Evolutionary conservation across 2,329 filamentous ascomycete genomes (phyloP).

Genomic region (Cordyceps pruinosa): DNA sequence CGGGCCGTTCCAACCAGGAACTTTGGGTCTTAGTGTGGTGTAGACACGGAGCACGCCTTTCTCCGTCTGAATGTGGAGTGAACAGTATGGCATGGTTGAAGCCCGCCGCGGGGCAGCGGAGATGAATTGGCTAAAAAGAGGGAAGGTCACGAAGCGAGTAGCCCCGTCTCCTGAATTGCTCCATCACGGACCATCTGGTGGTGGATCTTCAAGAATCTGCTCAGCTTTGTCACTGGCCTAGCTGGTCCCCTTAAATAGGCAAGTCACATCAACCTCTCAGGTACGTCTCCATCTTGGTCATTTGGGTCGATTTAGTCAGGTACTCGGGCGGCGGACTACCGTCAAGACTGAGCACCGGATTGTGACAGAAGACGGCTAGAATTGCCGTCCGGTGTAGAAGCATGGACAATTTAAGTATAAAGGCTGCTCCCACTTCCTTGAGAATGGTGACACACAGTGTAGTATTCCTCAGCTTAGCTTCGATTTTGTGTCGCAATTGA

Average conservation of each 20-base stretch:
- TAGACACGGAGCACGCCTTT: background rate
- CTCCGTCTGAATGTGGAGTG: background rate
- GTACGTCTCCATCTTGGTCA: background rate
- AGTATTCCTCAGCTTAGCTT: background rate
- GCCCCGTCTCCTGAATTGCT: background rate
- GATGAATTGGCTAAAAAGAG: background rate
- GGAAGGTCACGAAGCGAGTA: background rate
- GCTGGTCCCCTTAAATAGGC: background rate
- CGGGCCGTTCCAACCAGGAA: no score
- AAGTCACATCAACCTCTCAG: background rate
- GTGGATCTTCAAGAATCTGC: background rate
- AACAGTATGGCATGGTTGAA: background rate
- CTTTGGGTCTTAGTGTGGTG: no score
- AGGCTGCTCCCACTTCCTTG: background rate
- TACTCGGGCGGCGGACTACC: background rate
- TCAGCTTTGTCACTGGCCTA: background rate
- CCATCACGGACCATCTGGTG: background rate
- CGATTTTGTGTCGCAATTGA: background rate
- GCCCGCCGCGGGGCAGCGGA: conserved; percentile 1
- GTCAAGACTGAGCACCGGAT: background rate
- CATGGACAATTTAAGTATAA: background rate
- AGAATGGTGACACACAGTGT: background rate
- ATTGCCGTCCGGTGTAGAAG: background rate
- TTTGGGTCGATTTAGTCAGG: background rate
- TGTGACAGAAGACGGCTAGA: background rate